A percentile compares a stretch with the other conserved stretches of the same genome.
Conservation (phyloP, 768 basidiomycete species). For the Trametes coccinea region DNA sequence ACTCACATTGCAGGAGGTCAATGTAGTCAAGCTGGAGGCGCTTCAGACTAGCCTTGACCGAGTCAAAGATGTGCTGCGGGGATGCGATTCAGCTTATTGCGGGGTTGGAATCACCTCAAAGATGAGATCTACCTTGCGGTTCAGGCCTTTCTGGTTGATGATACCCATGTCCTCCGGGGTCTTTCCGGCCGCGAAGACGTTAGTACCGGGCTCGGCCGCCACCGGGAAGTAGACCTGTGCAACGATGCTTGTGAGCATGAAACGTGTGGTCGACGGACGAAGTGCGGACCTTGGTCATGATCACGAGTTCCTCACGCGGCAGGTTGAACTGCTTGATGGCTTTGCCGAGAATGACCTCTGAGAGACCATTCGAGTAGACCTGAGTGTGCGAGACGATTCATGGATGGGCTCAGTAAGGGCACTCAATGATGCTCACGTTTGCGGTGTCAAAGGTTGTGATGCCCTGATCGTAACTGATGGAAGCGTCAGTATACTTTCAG, state of each 20-base stretch:
- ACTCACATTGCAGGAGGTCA: constrained; percentile 69
- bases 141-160: constrained; percentile 38
- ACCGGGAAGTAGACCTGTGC: constrained; percentile 22
- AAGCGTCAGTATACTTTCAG: too few species aligned
- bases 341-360: constrained; percentile 48
- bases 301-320: constrained; percentile 50
- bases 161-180: constrained; percentile 32
- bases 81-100: not conserved
- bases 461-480: constrained; percentile 36
- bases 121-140: constrained; percentile 30
- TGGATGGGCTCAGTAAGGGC: too few species aligned
- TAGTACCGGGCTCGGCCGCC: constrained; percentile 2
- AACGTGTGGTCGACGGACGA: not conserved
- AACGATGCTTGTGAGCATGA: not conserved
- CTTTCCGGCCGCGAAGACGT: constrained; percentile 2
- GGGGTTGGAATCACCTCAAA: not conserved
- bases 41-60: constrained; percentile 59
- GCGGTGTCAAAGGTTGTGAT: constrained; percentile 41
- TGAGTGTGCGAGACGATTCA: not conserved
- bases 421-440: constrained; percentile 13
- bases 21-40: constrained; percentile 76
- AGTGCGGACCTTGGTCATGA: constrained; percentile 48
- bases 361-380: constrained; percentile 42
- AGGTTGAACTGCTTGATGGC: constrained; percentile 46
- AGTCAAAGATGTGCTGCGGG: constrained; percentile 68